phyloP scores from a whole-genome alignment of 169 alveolate genomes.

The Condylostoma magnum region DNA sequence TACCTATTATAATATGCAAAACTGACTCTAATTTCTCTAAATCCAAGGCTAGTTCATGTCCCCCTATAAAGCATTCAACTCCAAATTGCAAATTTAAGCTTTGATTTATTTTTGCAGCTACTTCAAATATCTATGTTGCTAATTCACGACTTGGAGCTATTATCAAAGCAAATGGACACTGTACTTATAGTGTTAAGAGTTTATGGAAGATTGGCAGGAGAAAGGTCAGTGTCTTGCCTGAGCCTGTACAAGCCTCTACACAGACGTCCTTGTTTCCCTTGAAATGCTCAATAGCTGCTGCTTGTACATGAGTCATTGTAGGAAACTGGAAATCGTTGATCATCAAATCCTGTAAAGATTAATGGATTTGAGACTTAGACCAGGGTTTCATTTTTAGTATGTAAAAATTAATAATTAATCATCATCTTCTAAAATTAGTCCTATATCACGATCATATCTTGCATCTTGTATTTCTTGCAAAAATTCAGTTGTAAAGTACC shows the following conservation, averaged over 20 bases:
- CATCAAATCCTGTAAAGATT: too few relatives aligned
- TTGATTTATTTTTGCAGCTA: conserved; percentile 48
- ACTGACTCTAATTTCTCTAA: conserved; percentile 57
- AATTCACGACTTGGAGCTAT: conserved; percentile 93
- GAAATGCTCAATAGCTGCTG: conserved; percentile 62
- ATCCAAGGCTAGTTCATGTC: conserved; percentile 29
- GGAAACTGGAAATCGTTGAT: background rate
- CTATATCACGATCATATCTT: too few relatives aligned
- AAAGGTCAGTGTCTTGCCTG: conserved; percentile 87
- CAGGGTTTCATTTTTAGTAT: too few relatives aligned
- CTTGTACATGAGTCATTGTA: conserved; percentile 54
- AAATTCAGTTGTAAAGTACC: background rate
- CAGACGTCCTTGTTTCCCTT: conserved; percentile 85
- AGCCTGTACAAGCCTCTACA: conserved; percentile 92
- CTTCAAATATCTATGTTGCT: conserved; percentile 82
- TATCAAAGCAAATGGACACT: conserved; percentile 71
- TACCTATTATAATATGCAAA: conserved; percentile 83
- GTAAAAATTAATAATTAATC: too few relatives aligned
- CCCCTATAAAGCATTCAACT: conserved; percentile 41
- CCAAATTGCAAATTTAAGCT: conserved; percentile 7
- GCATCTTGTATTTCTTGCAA: background rate
- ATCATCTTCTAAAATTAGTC: too few relatives aligned
- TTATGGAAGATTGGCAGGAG: conserved; percentile 78
- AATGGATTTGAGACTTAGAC: too few relatives aligned
- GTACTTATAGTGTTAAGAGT: conserved; percentile 36